A percentile compares a stretch with the other conserved stretches of the same genome.
Evolutionary conservation across 1,139 yeast species (phyloP).

Genomic region (Diutina mesorugosa): DNA sequence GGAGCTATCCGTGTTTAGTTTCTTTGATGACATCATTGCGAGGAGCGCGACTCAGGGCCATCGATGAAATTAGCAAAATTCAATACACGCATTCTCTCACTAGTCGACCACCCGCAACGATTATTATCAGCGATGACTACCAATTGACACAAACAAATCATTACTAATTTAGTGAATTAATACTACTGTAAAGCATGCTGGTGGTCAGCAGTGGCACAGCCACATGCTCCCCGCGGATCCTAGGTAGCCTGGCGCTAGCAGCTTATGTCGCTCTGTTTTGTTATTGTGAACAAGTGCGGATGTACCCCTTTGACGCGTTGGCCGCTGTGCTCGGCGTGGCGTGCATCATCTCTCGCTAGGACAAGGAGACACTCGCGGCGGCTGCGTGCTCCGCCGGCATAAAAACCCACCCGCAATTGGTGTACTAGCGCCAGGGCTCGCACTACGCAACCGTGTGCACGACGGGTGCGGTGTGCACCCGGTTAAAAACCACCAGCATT

Average conservation of each 20-base stretch:
- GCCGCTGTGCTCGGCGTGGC: neutral
- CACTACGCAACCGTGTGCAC: neutral
- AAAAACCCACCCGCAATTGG: neutral
- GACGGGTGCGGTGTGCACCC: neutral
- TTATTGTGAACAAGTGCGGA: neutral
- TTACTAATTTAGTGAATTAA: too few relatives aligned
- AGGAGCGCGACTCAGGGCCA: neutral
- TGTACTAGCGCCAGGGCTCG: neutral
- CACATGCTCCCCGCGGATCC: too few relatives aligned
- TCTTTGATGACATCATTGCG: neutral
- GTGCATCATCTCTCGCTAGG: neutral
- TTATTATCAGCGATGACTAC: too few relatives aligned
- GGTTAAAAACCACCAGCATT: neutral
- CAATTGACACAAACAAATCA: too few relatives aligned
- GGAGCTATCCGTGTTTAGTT: neutral
- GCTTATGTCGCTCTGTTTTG: neutral
- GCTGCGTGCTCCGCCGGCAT: neutral
- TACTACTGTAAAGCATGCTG: too few relatives aligned
- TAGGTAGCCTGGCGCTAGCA: too few relatives aligned
- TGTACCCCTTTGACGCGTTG: neutral
- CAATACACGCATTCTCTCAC: neutral
- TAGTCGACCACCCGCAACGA: neutral
- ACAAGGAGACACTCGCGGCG: neutral
- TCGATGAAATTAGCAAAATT: neutral
- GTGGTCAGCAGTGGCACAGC: too few relatives aligned